Evolutionary conservation across 768 basidiomycete genomes (phyloP).

Genomic region (Gymnopilus junonius): DNA sequence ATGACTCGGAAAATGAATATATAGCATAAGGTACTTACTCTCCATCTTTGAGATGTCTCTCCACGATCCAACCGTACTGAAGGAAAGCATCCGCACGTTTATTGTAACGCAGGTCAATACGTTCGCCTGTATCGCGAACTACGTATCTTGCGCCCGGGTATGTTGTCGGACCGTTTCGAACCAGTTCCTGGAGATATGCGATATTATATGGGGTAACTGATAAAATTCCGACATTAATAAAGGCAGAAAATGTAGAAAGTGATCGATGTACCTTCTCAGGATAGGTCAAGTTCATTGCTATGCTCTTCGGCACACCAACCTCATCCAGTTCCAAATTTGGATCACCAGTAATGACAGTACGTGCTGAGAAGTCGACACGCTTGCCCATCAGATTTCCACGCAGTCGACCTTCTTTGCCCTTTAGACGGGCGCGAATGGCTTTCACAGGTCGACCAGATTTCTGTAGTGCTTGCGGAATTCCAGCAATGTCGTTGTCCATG

Average conservation of each 20-base stretch:
- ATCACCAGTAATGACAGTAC: conserved; percentile 99
- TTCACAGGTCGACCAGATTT: conserved; percentile 98
- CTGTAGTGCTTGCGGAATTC: conserved; percentile 95
- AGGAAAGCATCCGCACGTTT: conserved; percentile 94
- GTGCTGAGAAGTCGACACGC: conserved; percentile 98
- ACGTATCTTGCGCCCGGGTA: conserved; percentile 98
- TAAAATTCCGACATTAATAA: not conserved
- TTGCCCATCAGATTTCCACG: conserved; percentile 99
- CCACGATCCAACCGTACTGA: conserved; percentile 98
- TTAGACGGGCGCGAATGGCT: conserved; percentile 95
- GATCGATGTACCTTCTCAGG: conserved; percentile 76
- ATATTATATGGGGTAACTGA: conserved; percentile 98
- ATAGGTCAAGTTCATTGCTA: conserved; percentile 97
- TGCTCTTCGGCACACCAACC: conserved; percentile 93
- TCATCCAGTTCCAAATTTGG: conserved; percentile 96
- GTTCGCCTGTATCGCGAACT: conserved; percentile 95
- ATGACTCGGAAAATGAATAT: not conserved
- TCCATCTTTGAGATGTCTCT: conserved; percentile 96
- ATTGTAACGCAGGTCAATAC: conserved; percentile 96
- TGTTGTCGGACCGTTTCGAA: conserved; percentile 90
- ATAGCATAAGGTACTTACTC: conserved; percentile 66
- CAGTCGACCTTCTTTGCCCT: conserved; percentile 98
- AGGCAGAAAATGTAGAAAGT: not conserved
- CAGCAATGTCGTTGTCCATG: conserved; percentile 99
- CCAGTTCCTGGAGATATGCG: conserved; percentile 89